Percentiles rank a stretch among this genome's conserved stretches.
phyloP scores from a whole-genome alignment of 345 rosid genomes.

The Linum tenue region DNA sequence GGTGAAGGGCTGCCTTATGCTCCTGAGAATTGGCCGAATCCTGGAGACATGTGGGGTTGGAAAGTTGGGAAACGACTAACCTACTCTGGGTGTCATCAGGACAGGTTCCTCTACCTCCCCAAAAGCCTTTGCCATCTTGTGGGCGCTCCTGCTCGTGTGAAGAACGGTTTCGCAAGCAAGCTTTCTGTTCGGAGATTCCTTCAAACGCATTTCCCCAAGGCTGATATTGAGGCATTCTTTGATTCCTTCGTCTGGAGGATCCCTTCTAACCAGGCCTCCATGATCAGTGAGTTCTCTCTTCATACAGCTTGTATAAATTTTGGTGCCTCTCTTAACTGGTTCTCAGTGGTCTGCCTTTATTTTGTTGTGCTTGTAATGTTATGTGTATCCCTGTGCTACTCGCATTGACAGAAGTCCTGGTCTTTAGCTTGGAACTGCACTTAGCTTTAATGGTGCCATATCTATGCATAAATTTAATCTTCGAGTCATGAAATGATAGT shows the following conservation, averaged over 20 bases:
- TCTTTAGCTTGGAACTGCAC: neutral
- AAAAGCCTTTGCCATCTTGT: slow-evolving; percentile 22
- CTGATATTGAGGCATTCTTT: slow-evolving; percentile 48
- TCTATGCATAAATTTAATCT: neutral
- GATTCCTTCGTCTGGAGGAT: slow-evolving; percentile 65
- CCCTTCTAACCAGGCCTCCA: slow-evolving; percentile 32
- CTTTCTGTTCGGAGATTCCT: slow-evolving; percentile 39
- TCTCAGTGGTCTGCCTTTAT: neutral
- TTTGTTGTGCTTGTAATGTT: neutral
- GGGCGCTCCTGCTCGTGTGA: slow-evolving; percentile 12
- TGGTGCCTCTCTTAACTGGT: too few species aligned
- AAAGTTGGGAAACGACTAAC: slow-evolving; percentile 65
- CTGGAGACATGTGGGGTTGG: slow-evolving; percentile 85
- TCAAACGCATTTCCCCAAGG: slow-evolving; percentile 35
- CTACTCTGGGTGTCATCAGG: slow-evolving; percentile 36
- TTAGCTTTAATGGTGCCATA: neutral
- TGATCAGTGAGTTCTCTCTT: slow-evolving; percentile 36
- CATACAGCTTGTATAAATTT: neutral
- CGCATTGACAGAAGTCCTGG: neutral
- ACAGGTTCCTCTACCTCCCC: slow-evolving; percentile 71
- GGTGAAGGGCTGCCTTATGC: slow-evolving; percentile 93
- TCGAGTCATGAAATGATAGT: neutral
- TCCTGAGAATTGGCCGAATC: slow-evolving; percentile 61
- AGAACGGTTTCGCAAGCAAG: slow-evolving; percentile 45
- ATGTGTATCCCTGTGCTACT: neutral